A percentile compares a stretch with the other conserved stretches of the same genome.
phyloP scores from a whole-genome alignment of 257 asterid genomes.

The Capsicum pubescens region DNA sequence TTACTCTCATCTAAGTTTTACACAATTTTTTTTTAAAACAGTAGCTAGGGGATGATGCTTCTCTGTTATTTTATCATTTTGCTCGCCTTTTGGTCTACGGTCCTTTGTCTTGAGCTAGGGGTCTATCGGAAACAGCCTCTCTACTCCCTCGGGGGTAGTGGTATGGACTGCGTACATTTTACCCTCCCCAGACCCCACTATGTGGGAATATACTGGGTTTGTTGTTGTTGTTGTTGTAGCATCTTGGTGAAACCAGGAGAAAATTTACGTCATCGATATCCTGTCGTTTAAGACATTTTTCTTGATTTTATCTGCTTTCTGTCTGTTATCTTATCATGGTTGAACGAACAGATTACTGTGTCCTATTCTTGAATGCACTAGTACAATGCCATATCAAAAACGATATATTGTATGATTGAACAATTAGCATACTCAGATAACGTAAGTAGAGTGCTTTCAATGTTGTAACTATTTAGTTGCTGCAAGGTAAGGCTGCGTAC shows the following conservation, averaged over 20 bases:
- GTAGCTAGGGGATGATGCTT: too few species aligned
- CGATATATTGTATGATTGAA: neutral
- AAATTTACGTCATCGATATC: neutral
- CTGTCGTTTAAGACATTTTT: neutral
- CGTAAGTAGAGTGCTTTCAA: conserved; percentile 10
- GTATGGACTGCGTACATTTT: too few species aligned
- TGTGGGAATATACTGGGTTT: too few species aligned
- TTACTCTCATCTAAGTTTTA: neutral
- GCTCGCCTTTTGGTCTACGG: too few species aligned
- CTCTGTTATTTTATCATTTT: too few species aligned
- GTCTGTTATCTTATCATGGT: neutral
- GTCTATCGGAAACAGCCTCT: too few species aligned
- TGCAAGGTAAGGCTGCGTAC: neutral
- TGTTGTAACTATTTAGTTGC: neutral
- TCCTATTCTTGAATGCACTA: neutral
- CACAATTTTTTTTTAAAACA: neutral
- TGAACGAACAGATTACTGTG: neutral
- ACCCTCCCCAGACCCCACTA: too few species aligned
- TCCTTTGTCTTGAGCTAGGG: too few species aligned
- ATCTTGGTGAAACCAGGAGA: neutral
- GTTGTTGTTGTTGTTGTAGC: too few species aligned
- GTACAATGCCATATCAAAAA: neutral
- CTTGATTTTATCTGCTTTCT: neutral
- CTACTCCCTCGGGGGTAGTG: too few species aligned
- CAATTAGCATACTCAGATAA: neutral